phyloP scores from a whole-genome alignment of 495 filamentous ascomycete genomes.

The Elasticomyces elasticus region DNA sequence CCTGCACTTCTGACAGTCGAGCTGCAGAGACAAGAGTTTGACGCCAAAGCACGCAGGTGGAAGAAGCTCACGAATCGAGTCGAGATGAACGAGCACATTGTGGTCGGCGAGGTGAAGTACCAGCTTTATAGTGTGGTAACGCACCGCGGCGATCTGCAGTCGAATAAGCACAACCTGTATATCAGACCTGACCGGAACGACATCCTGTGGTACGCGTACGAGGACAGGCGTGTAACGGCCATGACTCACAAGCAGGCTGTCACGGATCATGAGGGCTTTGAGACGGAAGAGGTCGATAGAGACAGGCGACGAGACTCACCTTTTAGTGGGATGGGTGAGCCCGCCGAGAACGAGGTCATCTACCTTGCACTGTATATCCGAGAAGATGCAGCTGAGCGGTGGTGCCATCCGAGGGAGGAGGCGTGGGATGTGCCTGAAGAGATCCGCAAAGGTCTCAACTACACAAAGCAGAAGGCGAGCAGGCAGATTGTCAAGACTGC shows the following conservation, averaged over 20 bases:
- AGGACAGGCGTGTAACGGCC: conserved; percentile 47
- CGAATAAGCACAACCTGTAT: conserved; percentile 52
- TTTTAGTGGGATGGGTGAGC: background rate
- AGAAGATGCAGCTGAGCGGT: conserved; percentile 29
- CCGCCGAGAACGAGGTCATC: conserved; percentile 39
- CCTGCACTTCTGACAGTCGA: conserved; percentile 48
- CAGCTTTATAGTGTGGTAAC: conserved; percentile 54
- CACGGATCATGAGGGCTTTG: conserved; percentile 41
- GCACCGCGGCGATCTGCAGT: conserved; percentile 51
- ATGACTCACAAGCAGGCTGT: conserved; percentile 50
- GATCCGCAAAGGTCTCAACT: conserved; percentile 1
- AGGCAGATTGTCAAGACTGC: background rate
- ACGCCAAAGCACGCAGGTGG: conserved; percentile 44
- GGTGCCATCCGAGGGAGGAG: background rate
- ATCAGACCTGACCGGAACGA: conserved; percentile 49
- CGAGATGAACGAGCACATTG: conserved; percentile 43
- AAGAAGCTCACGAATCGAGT: conserved; percentile 49
- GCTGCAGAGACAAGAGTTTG: conserved; percentile 48
- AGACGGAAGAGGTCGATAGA: background rate
- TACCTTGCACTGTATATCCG: conserved; percentile 53
- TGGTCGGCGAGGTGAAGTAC: conserved; percentile 39
- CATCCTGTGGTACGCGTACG: conserved; percentile 51
- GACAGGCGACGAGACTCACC: background rate
- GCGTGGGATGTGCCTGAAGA: conserved; percentile 10
- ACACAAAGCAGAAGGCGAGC: background rate